Evolutionary conservation across 495 filamentous ascomycete species (phyloP), one percentile per base, ranked within the genome.

Genomic region (Talaromyces borbonicus): DNA sequence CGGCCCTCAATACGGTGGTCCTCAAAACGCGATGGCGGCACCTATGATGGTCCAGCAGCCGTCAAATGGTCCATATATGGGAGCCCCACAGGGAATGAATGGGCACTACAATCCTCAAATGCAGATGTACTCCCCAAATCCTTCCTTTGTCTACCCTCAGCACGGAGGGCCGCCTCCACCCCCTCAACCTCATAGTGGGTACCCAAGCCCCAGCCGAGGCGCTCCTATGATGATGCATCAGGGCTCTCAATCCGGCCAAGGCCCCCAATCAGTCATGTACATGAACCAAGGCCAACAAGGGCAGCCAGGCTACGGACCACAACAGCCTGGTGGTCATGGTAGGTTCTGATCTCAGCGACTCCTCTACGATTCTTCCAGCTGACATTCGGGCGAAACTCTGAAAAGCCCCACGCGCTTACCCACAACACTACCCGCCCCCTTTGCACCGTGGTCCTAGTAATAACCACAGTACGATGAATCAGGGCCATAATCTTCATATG

Each of bases 161-260:
- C 67, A 75, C 62, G 76, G 48, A 54, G 60, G 12, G 14, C 76
- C 75, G 14, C 78, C 80, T 31, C 76, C 75, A 14, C 78, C 80
- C 30, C 78, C 80, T 8, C 79, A 81, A 59, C 73, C 77, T 9
- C 73, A 82, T 2, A 90, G 80, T 55, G 85, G 85, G 14, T 95
- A 83, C 62, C 84, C 85, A n/a, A 90, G 85, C 55, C 86, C 87
- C 1, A 79, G 85, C 42, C 75, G 85, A 15, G 77, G 76, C 20
- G 77, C 84, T 1, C 86, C 85, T 2, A 82, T 90, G 67, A 90
- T 90, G 85, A 85, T 87, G 77, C 83, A 86, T 55, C 73, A 79
- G 59, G 81, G 81, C 41, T 88, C 84, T 16, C 84, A 87, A 51
- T 80, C 83, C 50, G 83, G 83, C 12, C 83, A 87, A 51, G 65